Conservation (phyloP, 2,329 filamentous ascomycete genomes). For the Pseudocercospora pini-densiflorae region DNA sequence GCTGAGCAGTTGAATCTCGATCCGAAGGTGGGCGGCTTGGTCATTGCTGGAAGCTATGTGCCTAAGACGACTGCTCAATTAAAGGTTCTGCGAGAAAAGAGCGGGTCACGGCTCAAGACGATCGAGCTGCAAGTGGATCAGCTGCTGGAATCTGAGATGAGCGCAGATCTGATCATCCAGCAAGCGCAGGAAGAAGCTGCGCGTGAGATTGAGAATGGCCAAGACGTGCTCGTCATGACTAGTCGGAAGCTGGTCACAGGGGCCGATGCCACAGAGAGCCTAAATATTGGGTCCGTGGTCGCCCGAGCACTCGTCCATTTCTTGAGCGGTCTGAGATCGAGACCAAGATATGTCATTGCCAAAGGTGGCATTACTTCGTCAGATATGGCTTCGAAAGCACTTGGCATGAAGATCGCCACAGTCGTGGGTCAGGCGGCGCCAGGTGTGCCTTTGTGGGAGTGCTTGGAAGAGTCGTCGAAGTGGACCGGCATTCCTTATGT, state of each 20-base stretch:
- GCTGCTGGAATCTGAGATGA: conserved; percentile 48
- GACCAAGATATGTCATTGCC: conserved; percentile 62
- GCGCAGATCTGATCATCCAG: conserved; percentile 42
- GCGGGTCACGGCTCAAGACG: conserved; percentile 48
- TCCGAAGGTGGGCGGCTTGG: conserved; percentile 52
- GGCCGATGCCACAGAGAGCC: conserved; percentile 54
- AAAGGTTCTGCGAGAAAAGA: conserved; percentile 46
- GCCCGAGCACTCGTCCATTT: conserved; percentile 58
- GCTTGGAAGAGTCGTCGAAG: conserved; percentile 57
- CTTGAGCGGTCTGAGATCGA: conserved; percentile 50
- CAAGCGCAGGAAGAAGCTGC: conserved; percentile 43
- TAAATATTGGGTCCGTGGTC: conserved; percentile 60
- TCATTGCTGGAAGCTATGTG: conserved; percentile 63
- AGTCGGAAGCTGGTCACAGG: conserved; percentile 58
- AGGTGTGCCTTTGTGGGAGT: conserved; percentile 64
- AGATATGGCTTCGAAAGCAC: conserved; percentile 61
- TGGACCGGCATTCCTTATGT: conserved; percentile 55
- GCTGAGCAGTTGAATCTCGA: conserved; percentile 48
- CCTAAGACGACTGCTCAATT: conserved; percentile 64
- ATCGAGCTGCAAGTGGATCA: conserved; percentile 56
- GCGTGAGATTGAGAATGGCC: conserved; percentile 46
- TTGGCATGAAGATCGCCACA: conserved; percentile 58
- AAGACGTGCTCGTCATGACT: conserved; percentile 65
- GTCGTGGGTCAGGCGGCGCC: conserved; percentile 63
- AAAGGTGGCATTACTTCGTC: conserved; percentile 65